Percentiles rank a stretch among this genome's conserved stretches.
Conservation (phyloP, 768 basidiomycete genomes). For the Thelephora ganbajun region DNA sequence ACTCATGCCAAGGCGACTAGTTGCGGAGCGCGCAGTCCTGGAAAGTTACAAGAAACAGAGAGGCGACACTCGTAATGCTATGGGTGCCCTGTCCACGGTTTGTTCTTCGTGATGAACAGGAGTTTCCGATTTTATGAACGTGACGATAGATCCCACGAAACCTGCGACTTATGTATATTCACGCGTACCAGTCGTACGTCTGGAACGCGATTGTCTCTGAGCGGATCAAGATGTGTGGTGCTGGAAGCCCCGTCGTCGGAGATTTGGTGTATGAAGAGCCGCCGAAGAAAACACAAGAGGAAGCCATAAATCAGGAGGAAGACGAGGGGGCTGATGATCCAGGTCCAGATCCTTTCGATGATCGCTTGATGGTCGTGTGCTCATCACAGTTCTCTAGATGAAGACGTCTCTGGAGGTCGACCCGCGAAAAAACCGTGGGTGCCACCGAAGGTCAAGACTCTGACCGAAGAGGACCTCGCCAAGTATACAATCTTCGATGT, state of each 20-base stretch:
- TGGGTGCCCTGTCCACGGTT: conserved; percentile 81
- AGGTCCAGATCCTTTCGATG: background rate
- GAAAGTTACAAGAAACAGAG: conserved; percentile 79
- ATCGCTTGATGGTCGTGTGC: background rate
- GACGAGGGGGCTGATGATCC: background rate
- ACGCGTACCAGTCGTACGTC: conserved; percentile 96
- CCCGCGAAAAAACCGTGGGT: conserved; percentile 39
- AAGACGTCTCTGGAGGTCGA: conserved; percentile 7
- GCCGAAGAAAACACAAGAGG: conserved; percentile 14
- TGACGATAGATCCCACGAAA: conserved; percentile 76
- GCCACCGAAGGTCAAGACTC: conserved; percentile 57
- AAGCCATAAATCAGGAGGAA: conserved; percentile 19
- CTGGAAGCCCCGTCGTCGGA: conserved; percentile 62
- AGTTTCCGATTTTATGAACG: background rate
- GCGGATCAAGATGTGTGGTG: conserved; percentile 68
- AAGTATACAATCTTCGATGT: conserved; percentile 89
- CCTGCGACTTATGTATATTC: conserved; percentile 92
- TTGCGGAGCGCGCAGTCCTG: conserved; percentile 86
- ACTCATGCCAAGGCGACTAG: conserved; percentile 79
- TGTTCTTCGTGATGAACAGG: background rate
- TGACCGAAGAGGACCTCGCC: conserved; percentile 65
- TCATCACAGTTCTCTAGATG: conserved; percentile 1
- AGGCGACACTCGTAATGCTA: conserved; percentile 67
- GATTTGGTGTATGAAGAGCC: conserved; percentile 73
- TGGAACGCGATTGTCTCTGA: conserved; percentile 98